Evolutionary conservation across 495 filamentous ascomycete genomes (phyloP), one percentile per base, ranked within the genome.

Genomic region (Hapsidospora chrysogenum): DNA sequence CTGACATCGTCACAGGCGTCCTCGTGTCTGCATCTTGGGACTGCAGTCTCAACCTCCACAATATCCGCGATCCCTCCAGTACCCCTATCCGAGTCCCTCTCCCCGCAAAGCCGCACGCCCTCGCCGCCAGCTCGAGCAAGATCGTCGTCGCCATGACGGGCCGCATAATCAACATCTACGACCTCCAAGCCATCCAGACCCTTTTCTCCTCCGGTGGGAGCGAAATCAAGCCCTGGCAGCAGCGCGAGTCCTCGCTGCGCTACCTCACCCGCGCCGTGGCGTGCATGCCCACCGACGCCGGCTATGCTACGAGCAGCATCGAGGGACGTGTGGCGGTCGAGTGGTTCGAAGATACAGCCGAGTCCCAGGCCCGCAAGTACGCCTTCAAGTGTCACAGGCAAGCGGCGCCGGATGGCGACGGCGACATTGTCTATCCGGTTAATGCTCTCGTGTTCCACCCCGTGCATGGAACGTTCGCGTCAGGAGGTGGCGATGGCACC

Each of bases 351-450:
- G 78, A 86, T 9, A 78, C 72, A 6, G 61, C 73, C 20, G 75
- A 80, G 47, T 85, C 80, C 3, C 84, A 95, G 54, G 78, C 78
- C 13, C 67, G 86, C 37, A 96, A 94, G 48, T 97, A 95, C 61
- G 89, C 89, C 8, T 97, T 97, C 66, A 97, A 97, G 52, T 97
- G 89, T 57, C 89, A 97, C 57, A 75, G 89, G 9, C 79, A 89
- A 53, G 57, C 60, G 2, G 50, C 48, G 16, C 46, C 51, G 26
- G 54, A 57, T 2, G 68, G 62, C 22, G 73, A 81, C 30, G 78
- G 76, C 19, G 89, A 97, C 51, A 66, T 95, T 8, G 84, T 97
- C 6, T 97, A 89, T 49, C 89, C 89, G 0, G 87, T 97, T 45
- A 92, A 97, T 55, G 78, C 87, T 9, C 68, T 97, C 0, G 71